These are phyloP conservation scores for Fraxinus latifolia DNA, from an alignment of 305 asterid genomes.

Conservation along the genomic window DNA sequence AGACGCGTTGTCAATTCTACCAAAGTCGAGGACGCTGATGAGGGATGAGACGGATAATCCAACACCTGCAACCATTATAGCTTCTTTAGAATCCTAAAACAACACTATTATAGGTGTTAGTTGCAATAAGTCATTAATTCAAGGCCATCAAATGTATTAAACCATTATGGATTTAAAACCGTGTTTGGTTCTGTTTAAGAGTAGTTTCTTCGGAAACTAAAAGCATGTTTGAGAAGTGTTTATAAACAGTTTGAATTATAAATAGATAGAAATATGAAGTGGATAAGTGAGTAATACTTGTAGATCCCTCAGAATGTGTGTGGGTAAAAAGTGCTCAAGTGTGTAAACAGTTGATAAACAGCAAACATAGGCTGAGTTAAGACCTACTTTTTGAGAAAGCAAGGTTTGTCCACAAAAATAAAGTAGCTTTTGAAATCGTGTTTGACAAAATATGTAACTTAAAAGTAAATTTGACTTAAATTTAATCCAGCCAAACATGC, in stretches of 20 bases:
- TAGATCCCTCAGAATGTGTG: background rate
- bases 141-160: background rate
- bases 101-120: background rate
- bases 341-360: background rate
- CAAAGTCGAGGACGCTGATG: conserved; percentile 70
- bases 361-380: background rate
- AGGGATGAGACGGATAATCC: conserved; percentile 57
- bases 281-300: background rate
- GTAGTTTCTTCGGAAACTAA: background rate
- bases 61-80: conserved; percentile 33
- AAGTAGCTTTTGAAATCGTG: background rate
- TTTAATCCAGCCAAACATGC: background rate
- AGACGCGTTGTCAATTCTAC: conserved; percentile 84
- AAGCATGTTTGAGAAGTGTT: background rate
- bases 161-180: background rate
- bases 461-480: background rate
- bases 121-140: background rate
- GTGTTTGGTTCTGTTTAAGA: background rate
- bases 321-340: background rate
- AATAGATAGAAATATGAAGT: background rate
- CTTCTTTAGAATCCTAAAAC: background rate
- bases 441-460: background rate
- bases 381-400: background rate
- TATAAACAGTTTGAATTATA: background rate
- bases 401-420: background rate